Evolutionary conservation across 495 filamentous ascomycete genomes (phyloP), one percentile per base, ranked within the genome.

Genomic region (Durotheca rogersii): DNA sequence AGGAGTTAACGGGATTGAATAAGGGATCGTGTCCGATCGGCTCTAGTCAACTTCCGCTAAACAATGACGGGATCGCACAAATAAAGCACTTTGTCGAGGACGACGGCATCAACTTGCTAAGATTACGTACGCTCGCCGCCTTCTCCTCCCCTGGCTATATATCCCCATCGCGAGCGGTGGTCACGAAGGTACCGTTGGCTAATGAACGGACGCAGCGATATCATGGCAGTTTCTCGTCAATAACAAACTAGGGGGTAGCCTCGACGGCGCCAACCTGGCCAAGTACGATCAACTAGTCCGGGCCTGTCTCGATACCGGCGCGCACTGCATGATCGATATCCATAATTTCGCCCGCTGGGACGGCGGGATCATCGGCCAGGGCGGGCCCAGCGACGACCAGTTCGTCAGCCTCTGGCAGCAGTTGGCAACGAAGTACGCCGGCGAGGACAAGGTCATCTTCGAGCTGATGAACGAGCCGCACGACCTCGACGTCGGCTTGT

Each of bases 381-480:
- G 75, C 16, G 78, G 77, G 1, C 76, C 80, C 1, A 74, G 72
- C 5, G 73, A 82, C 56, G 74, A 67, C 14, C 69, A 83, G n/a
- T 79, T 85, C 42, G 71, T 72, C 4, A 62, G 64, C 46, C 58
- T 84, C 6, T 86, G 82, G 82, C 60, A 53, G 3, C 73, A 81
- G 57, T 55, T 86, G 6, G 82, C 82, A 2, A 70, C 60, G 7
- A 77, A 80, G 41, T 84, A 83, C 51, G 72, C 68, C 14, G 39
- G 23, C 6, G 45, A 72, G n/a, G 38, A 66, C 3, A 76, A 73
- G 10, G 65, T 82, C 17, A 62, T 75, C n/a, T 83, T 84, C 62
- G 81, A 81, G 27, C 61, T 84, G 34, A 82, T 84, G 77, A 85
- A 83, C 59, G 82, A 85, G 60, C 80, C 81, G 3, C 79, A 81